Conservation (phyloP, 208 protist species). For the Porcisia hertigi region DNA sequence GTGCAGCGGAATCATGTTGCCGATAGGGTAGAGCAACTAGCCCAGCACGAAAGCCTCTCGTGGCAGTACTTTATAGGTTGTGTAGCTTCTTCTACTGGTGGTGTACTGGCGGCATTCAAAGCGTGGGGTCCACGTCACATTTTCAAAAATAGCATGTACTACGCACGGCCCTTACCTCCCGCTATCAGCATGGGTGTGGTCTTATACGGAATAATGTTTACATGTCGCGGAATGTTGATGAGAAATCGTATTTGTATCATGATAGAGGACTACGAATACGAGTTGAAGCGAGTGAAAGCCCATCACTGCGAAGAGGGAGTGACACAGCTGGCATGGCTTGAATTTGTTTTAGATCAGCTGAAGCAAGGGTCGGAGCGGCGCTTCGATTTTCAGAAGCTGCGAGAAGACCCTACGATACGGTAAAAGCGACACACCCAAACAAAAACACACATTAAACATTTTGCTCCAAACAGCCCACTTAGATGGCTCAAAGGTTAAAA, state of each 20-base stretch:
- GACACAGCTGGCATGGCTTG: conserved; percentile 85
- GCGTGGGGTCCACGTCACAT: conserved; percentile 88
- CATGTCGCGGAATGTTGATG: conserved; percentile 88
- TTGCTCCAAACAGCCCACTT: background rate
- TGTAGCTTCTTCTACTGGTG: conserved; percentile 56
- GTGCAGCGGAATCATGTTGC: conserved; percentile 74
- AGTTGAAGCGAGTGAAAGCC: conserved; percentile 88
- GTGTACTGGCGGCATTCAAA: conserved; percentile 73
- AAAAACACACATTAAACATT: conserved; percentile 2
- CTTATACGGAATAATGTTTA: conserved; percentile 85
- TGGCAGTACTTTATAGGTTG: conserved; percentile 91
- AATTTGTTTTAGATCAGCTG: conserved; percentile 88
- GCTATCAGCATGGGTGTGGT: conserved; percentile 87
- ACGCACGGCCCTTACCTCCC: conserved; percentile 76
- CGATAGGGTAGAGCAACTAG: conserved; percentile 72
- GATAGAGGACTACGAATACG: conserved; percentile 93
- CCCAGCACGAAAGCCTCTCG: conserved; percentile 55
- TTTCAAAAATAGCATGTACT: conserved; percentile 92
- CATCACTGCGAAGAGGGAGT: conserved; percentile 90
- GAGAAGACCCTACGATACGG: conserved; percentile 31
- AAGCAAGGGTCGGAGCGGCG: conserved; percentile 75
- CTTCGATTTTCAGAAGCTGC: conserved; percentile 88
- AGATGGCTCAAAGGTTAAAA: background rate
- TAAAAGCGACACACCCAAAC: background rate
- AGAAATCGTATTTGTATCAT: conserved; percentile 83